Conservation (phyloP, 2,329 filamentous ascomycete species). For the Colletotrichum shisoi region DNA sequence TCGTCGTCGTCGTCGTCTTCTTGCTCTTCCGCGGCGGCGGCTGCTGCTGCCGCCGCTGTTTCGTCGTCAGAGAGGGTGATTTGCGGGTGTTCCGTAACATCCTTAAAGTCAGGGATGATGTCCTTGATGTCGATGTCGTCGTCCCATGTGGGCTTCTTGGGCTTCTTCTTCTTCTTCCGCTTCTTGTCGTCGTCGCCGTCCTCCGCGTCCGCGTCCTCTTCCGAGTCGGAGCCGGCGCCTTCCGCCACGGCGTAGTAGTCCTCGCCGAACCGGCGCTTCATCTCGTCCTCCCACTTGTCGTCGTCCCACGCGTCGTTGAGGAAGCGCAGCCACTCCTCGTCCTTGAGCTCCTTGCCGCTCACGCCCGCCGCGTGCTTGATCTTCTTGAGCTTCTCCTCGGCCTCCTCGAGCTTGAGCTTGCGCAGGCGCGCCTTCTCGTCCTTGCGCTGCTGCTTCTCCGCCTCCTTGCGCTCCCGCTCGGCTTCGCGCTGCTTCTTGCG, state of each 20-base stretch:
- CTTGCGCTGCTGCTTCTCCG: constrained; percentile 76
- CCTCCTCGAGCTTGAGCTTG: constrained; percentile 89
- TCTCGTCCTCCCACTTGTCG: constrained; percentile 87
- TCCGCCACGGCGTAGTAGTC: constrained; percentile 83
- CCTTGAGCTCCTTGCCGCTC: constrained; percentile 68
- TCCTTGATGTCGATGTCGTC: constrained; percentile 98
- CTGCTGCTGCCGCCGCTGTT: constrained; percentile 49
- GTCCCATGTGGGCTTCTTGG: constrained; percentile 90
- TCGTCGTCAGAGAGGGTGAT: constrained; percentile 65
- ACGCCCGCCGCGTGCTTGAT: constrained; percentile 90
- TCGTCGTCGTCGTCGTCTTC: constrained; percentile 50
- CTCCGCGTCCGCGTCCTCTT: constrained; percentile 59
- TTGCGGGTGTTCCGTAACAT: constrained; percentile 62
- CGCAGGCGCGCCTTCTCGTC: constrained; percentile 84
- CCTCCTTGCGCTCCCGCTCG: constrained; percentile 79
- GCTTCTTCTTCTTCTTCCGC: constrained; percentile 69
- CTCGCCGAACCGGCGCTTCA: constrained; percentile 87
- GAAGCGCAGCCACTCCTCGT: constrained; percentile 85
- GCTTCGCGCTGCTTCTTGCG: constrained; percentile 81
- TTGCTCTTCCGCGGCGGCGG: constrained; percentile 48
- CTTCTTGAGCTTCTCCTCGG: constrained; percentile 83
- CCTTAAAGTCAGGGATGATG: constrained; percentile 84
- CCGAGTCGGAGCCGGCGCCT: constrained; percentile 70
- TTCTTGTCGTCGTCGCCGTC: constrained; percentile 55
- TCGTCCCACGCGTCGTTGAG: constrained; percentile 90